Percentiles rank a stretch among this genome's conserved stretches.
Evolutionary conservation across 768 basidiomycete species (phyloP).

Genomic region (Daedalea quercina): DNA sequence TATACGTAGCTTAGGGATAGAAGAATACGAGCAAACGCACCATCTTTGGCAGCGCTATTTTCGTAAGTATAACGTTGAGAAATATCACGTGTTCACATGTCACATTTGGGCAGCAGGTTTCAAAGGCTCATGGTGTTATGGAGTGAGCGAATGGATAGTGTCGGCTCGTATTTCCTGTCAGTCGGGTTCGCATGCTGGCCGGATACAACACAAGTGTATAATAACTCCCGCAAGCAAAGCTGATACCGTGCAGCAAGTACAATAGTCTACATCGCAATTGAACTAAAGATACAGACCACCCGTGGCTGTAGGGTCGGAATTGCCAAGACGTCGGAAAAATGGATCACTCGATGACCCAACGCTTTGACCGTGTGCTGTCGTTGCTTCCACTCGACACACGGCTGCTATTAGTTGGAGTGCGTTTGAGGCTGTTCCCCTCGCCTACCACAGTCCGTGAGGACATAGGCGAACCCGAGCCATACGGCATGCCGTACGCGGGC

Average conservation of each 20-base stretch:
- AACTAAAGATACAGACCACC: background rate
- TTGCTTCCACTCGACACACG: slow-evolving; percentile 16
- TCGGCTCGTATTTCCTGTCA: no score
- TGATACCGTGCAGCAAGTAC: background rate
- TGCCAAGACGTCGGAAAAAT: background rate
- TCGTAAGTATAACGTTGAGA: no score
- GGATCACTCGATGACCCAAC: slow-evolving; percentile 51
- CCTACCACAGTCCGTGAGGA: background rate
- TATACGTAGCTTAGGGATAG: background rate
- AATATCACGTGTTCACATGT: no score
- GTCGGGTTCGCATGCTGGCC: no score
- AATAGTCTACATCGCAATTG: background rate
- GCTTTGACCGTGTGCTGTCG: slow-evolving; percentile 23
- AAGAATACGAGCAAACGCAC: no score
- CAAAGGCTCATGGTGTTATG: no score
- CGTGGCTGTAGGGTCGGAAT: background rate
- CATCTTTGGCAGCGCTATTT: no score
- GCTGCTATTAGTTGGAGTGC: slow-evolving; percentile 34
- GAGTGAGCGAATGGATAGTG: no score
- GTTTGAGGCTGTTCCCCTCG: slow-evolving; percentile 19
- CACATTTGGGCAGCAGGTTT: no score
- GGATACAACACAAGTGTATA: no score
- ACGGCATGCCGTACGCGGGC: background rate
- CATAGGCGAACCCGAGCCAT: background rate
- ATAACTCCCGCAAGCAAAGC: no score